phyloP scores from a whole-genome alignment of 768 basidiomycete species.

The Tricholoma flavovirens region DNA sequence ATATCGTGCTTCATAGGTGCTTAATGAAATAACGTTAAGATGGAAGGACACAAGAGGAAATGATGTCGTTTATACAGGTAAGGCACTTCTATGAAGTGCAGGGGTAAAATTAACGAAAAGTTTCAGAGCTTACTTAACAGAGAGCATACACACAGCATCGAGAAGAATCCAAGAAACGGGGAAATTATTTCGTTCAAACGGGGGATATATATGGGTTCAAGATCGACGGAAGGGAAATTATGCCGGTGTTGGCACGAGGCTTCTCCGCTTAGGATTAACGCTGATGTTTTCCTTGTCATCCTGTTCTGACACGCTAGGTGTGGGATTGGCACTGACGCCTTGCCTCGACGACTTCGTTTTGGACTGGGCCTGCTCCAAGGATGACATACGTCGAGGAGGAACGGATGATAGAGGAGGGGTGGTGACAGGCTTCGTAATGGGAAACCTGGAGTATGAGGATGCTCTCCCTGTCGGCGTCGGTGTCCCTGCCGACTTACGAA shows the following conservation, averaged over 20 bases:
- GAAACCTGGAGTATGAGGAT: slow-evolving; percentile 29
- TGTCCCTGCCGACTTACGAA: slow-evolving; percentile 32
- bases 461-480: slow-evolving; percentile 32
- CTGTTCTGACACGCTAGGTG: slow-evolving; percentile 35
- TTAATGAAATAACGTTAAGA: not conserved
- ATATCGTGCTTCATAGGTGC: not conserved
- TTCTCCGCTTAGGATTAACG: slow-evolving; percentile 23
- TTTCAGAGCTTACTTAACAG: not conserved
- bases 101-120: not conserved
- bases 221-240: slow-evolving; percentile 2
- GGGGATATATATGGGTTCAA: not conserved
- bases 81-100: not conserved
- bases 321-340: slow-evolving; percentile 29
- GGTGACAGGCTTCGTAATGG: slow-evolving; percentile 28
- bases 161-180: not conserved
- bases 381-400: slow-evolving; percentile 29
- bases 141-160: not conserved
- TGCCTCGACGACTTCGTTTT: slow-evolving; percentile 28
- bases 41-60: not conserved
- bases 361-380: slow-evolving; percentile 27
- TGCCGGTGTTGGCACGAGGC: slow-evolving; percentile 27
- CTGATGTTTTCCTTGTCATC: slow-evolving; percentile 61
- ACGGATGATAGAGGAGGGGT: slow-evolving; percentile 25
- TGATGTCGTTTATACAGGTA: not conserved
- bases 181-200: not conserved